Base-by-base conservation (phyloP, 2,329 filamentous ascomycete species). In the Malbranchea zuffiana region DNA sequence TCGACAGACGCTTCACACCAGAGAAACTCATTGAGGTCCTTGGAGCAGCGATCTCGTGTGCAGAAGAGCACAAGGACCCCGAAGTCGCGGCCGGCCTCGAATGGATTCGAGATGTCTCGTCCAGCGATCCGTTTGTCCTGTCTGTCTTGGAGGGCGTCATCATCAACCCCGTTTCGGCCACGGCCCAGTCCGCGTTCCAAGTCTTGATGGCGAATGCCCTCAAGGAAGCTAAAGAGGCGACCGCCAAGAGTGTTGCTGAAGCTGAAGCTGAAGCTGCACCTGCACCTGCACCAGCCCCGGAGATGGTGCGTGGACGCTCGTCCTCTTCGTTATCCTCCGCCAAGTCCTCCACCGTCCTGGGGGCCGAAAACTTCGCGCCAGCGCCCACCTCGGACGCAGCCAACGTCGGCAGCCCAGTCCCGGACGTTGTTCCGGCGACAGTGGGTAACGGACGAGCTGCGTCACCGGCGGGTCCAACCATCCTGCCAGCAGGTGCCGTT, bases 271-370 rank as follows among this genome's bases (percentile, higher is more conserved):
- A 35, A 17, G 35, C 37, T 8, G 24, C 21, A 21, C n/a, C n/a
- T n/a, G 17, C 23, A 12, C 15, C 26, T n/a, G 32, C 35, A 17
- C 36, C 39, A 6, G 42, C 43, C 35, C 32, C 42, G n/a, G 41
- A 44, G 12, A 43, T 44, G 35, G 41, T 43, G 15, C 45, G 49
- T 27, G 49, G 48, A 11, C 44, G 51, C 37, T 46, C 45, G 27
- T 60, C 52, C 13, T 50, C 52, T 11, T 62, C 57, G 8, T 40
- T 63, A 15, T 63, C 62, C 23, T 59, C 61, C 6, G 56, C 56
- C 6, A 56, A 60, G 27, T 60, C 61, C 4, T n/a, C n/a, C n/a
- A n/a, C n/a, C n/a, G n/a, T n/a, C n/a, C 44, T 60, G 21, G 53
- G 57, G 25, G 50, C 49, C 31, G 57, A 61, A 37, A 52, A 53